These are phyloP conservation scores for Cordyceps tenuipes DNA, from an alignment of 2,329 filamentous ascomycete genomes.

Conservation along the genomic window DNA sequence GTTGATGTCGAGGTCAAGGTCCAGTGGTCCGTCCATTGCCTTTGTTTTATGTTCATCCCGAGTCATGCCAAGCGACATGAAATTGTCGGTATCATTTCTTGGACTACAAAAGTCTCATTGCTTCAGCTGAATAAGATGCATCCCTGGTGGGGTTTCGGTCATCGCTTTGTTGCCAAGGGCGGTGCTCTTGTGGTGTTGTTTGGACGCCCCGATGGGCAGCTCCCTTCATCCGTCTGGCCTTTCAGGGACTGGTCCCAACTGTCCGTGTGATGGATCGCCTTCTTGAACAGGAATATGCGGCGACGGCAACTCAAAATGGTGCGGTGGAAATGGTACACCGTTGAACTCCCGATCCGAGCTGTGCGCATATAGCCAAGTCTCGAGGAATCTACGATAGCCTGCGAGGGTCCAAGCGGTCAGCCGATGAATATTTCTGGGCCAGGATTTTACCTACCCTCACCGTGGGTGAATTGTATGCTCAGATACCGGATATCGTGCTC, in stretches of 20 bases:
- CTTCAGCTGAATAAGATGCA: background rate
- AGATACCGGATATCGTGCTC: conserved; percentile 39
- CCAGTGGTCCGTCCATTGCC: background rate
- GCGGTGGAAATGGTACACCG: conserved; percentile 36
- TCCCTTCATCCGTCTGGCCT: conserved; percentile 15
- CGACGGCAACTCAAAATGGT: conserved; percentile 39
- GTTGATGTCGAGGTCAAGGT: background rate
- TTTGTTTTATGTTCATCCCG: conserved; percentile 7
- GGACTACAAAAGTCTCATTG: background rate
- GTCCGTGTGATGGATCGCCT: conserved; percentile 18
- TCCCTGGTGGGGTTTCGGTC: background rate
- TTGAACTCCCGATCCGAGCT: conserved; percentile 38
- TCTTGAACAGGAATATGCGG: conserved; percentile 32
- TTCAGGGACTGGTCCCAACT: conserved; percentile 24
- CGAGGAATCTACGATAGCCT: conserved; percentile 40
- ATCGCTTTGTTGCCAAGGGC: background rate
- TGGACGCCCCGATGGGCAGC: background rate
- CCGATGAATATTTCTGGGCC: background rate
- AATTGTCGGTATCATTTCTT: background rate
- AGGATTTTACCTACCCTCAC: conserved; percentile 31
- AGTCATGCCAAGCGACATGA: conserved; percentile 1
- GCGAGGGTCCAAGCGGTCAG: background rate
- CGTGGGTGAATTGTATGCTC: conserved; percentile 40
- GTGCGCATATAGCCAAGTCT: conserved; percentile 38
- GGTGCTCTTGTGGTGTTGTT: background rate